Base-by-base conservation (phyloP, 345 rosid species). In the Aquilaria malaccensis region DNA sequence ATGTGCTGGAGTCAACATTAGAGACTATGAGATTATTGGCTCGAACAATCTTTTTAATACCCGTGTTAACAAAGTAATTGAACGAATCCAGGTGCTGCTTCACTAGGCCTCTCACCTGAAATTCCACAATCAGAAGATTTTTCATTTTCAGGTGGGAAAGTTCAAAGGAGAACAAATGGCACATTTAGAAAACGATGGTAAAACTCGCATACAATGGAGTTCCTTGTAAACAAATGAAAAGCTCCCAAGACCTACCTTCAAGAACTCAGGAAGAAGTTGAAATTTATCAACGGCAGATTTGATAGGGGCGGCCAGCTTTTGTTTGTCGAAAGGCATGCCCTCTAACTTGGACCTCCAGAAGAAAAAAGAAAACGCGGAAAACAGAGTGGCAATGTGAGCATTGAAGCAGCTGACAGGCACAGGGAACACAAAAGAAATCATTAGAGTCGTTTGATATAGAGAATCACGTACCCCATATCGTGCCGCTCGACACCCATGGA, bases 31-130 rank as follows among this genome's bases (percentile, higher is more conserved):
- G 77, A 65, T 73, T 74, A 78, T 89, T 93, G 30, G 97, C 97
- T 29, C 85, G 82, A 41, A 87, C 91, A 60, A 93, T 89, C 81
- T 89, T 93, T 71, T 84, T 82, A 9, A 93, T 93, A 14, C 91
- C 97, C 0, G 75, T 71, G 63, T 87, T 78, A 22, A 87, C 74
- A 58, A 93, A 89, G 71, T 89, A 89, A 76, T 89, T 93, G 53
- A 87, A 87, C 0, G 98, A 93, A 75, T 89, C 96, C 67, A 93
- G 59, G 60, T 87, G 98, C 57, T 93, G 96, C 85, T 87, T 93
- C 84, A 93, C 98, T 60, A 89, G 74, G 57, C 98, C 98, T 71
- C 94, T 79, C 51, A 84, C 86, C 98, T 92, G 52, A 43, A 67
- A 47, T 45, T 59, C 14, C 48, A 63, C 7, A 56, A 22, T 4